phyloP scores from a whole-genome alignment of 768 basidiomycete genomes.

The Asterophora parasitica region DNA sequence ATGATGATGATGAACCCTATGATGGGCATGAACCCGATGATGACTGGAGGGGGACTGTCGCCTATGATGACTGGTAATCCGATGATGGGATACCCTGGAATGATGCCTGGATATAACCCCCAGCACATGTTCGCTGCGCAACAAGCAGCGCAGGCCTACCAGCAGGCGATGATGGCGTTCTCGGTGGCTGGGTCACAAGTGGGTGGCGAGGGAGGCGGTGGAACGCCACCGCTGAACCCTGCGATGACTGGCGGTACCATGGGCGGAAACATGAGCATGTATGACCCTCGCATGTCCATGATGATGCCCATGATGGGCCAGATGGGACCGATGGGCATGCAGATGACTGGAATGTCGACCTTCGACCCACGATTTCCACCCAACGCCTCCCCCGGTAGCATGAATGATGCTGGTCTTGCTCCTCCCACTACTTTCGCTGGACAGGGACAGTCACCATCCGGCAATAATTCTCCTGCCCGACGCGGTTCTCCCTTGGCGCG shows the following conservation, averaged over 20 bases:
- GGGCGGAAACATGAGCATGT: constrained; percentile 37
- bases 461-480: constrained; percentile 47
- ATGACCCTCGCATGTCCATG: constrained; percentile 81
- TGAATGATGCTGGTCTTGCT: constrained; percentile 30
- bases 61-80: constrained; percentile 55
- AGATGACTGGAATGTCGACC: constrained; percentile 58
- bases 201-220: constrained; percentile 52
- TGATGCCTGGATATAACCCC: constrained; percentile 57
- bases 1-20: constrained; percentile 60
- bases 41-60: constrained; percentile 37
- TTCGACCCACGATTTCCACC: constrained; percentile 59
- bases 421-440: constrained; percentile 31
- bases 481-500: constrained; percentile 50
- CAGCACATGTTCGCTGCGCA: constrained; percentile 86
- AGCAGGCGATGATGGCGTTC: constrained; percentile 83
- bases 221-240: constrained; percentile 39
- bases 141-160: constrained; percentile 82
- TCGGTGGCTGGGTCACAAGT: constrained; percentile 70
- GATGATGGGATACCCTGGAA: constrained; percentile 51
- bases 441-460: constrained; percentile 34
- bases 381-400: constrained; percentile 19
- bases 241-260: constrained; percentile 50
- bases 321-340: constrained; percentile 37
- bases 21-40: constrained; percentile 49
- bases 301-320: constrained; percentile 67